Evolutionary conservation across 106 monocot species (phyloP), one percentile per base, ranked within the genome.

Genomic region (Hemerocallis citrina): DNA sequence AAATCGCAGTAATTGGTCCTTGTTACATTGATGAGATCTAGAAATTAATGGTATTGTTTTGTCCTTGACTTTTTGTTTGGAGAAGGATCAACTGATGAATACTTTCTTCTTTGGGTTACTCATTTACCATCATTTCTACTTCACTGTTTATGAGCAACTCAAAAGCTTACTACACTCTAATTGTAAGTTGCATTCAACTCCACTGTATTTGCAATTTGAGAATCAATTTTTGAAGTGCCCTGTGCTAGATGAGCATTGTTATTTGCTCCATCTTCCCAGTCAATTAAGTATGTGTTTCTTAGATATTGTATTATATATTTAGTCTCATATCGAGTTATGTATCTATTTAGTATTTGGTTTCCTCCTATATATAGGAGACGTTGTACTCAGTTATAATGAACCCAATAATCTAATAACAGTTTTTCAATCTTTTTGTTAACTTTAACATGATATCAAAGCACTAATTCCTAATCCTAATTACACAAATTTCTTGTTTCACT

Each of bases 111-210:
- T 3, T 34, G 33, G 17, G 12, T 25, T 56, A 22, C 7, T 33
- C 17, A 31, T 34, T 5, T n/a, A 5, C 49, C 35, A 41, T 32
- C 8, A 20, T 55, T 31, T 58, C 23, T 86, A 86, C 40, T 86
- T 86, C 69, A 81, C 78, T 32, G 59, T 82, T 21, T 86, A 86
- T 38, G 86, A 81, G 56, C 81, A 86, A 60, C 64, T 82, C 28
- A 86, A 86, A 71, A 61, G 68, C 65, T 66, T 74, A 35, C 74
- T 86, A 54, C 69, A 48, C 69, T 66, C 81, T 63, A 69, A 78
- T 81, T 81, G 86, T 86, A 65, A 61, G 78, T 75, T 42, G 12
- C 21, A n/a, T 57, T 23, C 24, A 15, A 22, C 8, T 65, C 7
- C 36, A 27, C 19, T 17, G 6, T 48, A 4, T n/a, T 32, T 61